A percentile compares a stretch with the other conserved stretches of the same genome.
Conservation (phyloP, 2,329 filamentous ascomycete species). For the Coniochaeta sp. region DNA sequence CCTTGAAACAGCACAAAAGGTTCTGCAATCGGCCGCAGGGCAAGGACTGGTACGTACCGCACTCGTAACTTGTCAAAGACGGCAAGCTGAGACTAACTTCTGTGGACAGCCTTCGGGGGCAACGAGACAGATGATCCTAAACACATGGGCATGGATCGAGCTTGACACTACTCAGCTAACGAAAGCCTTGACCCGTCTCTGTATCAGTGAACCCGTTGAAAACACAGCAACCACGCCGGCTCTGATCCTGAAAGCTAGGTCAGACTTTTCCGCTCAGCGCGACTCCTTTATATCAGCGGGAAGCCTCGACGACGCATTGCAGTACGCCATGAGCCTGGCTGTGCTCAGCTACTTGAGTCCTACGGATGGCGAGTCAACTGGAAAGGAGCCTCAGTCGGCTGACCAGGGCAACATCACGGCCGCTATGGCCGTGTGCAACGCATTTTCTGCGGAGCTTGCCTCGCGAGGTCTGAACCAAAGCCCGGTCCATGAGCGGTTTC, state of each 20-base stretch:
- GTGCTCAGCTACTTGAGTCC: slow-evolving; percentile 57
- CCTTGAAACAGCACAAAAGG: slow-evolving; percentile 48
- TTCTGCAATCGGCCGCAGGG: slow-evolving; percentile 58
- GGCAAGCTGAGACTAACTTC: too few species aligned
- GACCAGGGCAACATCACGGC: slow-evolving; percentile 49
- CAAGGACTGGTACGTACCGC: slow-evolving; percentile 6
- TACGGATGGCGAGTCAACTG: slow-evolving; percentile 22
- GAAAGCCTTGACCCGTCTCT: slow-evolving; percentile 30
- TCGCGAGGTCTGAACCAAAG: slow-evolving; percentile 24
- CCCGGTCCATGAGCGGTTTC: slow-evolving; percentile 51
- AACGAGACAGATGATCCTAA: slow-evolving; percentile 44
- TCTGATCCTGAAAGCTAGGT: slow-evolving; percentile 42
- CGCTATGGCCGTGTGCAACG: slow-evolving; percentile 33
- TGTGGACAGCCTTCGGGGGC: slow-evolving; percentile 24
- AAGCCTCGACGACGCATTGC: slow-evolving; percentile 38
- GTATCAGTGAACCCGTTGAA: slow-evolving; percentile 25
- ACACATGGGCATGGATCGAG: slow-evolving; percentile 62
- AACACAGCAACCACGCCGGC: slow-evolving; percentile 4
- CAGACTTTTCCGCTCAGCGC: slow-evolving; percentile 44
- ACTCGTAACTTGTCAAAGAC: too few species aligned
- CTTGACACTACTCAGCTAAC: slow-evolving; percentile 33
- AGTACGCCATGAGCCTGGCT: slow-evolving; percentile 54
- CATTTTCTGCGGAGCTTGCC: slow-evolving; percentile 34
- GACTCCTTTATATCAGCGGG: slow-evolving; percentile 49
- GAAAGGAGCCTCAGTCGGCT: slow-evolving; percentile 33